phyloP scores from a whole-genome alignment of 139 green algal genomes.

The Asterochloris sp. region DNA sequence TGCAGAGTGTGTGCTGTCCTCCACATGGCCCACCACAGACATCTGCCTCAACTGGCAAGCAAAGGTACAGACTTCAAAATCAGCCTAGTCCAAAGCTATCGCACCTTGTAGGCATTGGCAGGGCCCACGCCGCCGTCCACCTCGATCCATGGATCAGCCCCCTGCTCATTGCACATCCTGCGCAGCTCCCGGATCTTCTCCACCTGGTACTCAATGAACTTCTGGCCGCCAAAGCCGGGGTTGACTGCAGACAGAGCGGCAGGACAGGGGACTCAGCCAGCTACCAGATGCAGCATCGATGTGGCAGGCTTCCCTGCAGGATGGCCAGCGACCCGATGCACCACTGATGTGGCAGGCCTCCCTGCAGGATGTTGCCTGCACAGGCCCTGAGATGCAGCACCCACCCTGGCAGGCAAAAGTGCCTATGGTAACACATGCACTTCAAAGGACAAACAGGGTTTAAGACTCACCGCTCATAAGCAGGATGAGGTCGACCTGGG shows the following conservation, averaged over 20 bases:
- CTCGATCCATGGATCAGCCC: slow-evolving; percentile 98
- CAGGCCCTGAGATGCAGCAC: neutral
- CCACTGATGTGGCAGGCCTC: too few relatives aligned
- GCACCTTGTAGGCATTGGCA: slow-evolving; percentile 88
- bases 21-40: too few relatives aligned
- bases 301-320: too few relatives aligned
- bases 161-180: slow-evolving; percentile 85
- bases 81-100: neutral
- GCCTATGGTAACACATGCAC: neutral
- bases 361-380: too few relatives aligned
- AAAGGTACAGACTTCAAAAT: too few relatives aligned
- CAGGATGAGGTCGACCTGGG: slow-evolving; percentile 14
- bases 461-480: slow-evolving; percentile 5
- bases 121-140: slow-evolving; percentile 94
- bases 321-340: too few relatives aligned
- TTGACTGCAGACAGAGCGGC: slow-evolving; percentile 67
- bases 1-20: too few relatives aligned
- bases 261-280: too few relatives aligned
- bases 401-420: neutral
- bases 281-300: too few relatives aligned
- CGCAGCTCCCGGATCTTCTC: slow-evolving; percentile 89
- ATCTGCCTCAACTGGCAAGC: too few relatives aligned
- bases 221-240: slow-evolving; percentile 98
- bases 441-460: neutral
- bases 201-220: slow-evolving; percentile 96